phyloP scores from a whole-genome alignment of 805 yeast genomes.

The Wickerhamomyces bisporus region DNA sequence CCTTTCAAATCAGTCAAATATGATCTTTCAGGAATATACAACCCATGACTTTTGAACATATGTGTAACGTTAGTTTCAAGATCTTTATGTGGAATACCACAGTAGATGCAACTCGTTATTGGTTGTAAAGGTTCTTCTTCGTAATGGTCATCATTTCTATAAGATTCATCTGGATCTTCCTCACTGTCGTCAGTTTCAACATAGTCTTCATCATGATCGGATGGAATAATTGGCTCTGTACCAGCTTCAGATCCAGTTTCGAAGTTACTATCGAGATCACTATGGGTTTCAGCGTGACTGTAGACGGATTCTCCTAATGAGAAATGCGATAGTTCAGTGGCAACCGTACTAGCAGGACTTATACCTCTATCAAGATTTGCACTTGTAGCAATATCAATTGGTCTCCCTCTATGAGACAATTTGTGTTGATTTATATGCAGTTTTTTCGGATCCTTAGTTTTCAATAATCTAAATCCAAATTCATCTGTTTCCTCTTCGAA shows the following conservation, averaged over 20 bases:
- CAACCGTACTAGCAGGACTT: slow-evolving; percentile 52
- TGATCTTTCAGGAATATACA: slow-evolving; percentile 79
- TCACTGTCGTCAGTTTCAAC: slow-evolving; percentile 20
- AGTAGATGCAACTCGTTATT: slow-evolving; percentile 48
- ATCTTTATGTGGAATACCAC: slow-evolving; percentile 48
- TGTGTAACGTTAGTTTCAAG: slow-evolving; percentile 62
- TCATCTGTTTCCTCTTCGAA: slow-evolving; percentile 33
- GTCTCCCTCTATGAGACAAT: slow-evolving; percentile 25
- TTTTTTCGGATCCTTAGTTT: slow-evolving; percentile 18
- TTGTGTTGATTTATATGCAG: slow-evolving; percentile 10
- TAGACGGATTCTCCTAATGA: slow-evolving; percentile 45
- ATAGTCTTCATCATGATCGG: slow-evolving; percentile 28
- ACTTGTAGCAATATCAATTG: slow-evolving; percentile 4
- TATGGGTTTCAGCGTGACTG: slow-evolving; percentile 28
- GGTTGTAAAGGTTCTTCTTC: slow-evolving; percentile 33
- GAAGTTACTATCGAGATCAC: slow-evolving; percentile 29
- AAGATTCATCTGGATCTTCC: slow-evolving; percentile 21
- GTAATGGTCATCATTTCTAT: slow-evolving; percentile 11
- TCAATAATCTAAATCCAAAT: slow-evolving; percentile 32
- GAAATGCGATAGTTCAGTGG: slow-evolving; percentile 50
- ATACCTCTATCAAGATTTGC: slow-evolving; percentile 27
- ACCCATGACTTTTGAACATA: slow-evolving; percentile 76
- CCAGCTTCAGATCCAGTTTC: slow-evolving; percentile 51
- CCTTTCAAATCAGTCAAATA: slow-evolving; percentile 69
- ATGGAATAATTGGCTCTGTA: slow-evolving; percentile 31